phyloP scores from a whole-genome alignment of 2,329 filamentous ascomycete genomes.

The Huntiella decipiens region DNA sequence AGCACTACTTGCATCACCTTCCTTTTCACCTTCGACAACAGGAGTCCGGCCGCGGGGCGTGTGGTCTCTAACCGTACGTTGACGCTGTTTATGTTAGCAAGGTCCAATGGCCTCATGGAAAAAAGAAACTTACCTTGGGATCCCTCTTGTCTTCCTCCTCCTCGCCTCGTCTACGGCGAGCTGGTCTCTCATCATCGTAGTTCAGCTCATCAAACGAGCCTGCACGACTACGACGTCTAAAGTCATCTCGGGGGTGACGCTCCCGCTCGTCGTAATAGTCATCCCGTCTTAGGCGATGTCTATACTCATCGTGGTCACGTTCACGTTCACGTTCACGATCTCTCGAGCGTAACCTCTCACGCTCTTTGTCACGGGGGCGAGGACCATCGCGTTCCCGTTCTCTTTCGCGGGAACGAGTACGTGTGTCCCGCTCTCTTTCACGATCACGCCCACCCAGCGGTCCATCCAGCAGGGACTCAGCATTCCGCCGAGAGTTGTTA shows the following conservation, averaged over 20 bases:
- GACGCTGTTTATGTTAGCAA: conserved; percentile 24
- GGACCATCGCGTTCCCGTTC: conserved; percentile 23
- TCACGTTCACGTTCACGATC: conserved; percentile 23
- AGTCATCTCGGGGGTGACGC: conserved; percentile 70
- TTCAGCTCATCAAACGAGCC: conserved; percentile 74
- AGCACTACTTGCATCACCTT: background rate
- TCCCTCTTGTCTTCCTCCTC: conserved; percentile 58
- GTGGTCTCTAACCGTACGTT: conserved; percentile 15
- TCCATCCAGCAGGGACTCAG: conserved; percentile 9
- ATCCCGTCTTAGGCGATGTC: conserved; percentile 37
- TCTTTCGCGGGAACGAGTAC: conserved; percentile 16
- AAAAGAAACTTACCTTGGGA: conserved; percentile 34
- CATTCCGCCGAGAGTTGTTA: conserved; percentile 37
- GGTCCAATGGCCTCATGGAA: conserved; percentile 12
- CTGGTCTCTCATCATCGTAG: conserved; percentile 58
- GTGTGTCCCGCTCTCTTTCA: conserved; percentile 17
- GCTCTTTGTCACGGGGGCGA: conserved; percentile 44
- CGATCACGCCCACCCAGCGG: conserved; percentile 14
- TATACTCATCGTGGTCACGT: conserved; percentile 21
- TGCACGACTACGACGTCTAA: conserved; percentile 58
- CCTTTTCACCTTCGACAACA: conserved; percentile 15
- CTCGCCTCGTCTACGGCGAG: conserved; percentile 53
- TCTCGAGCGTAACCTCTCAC: conserved; percentile 25
- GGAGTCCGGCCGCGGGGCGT: conserved; percentile 39
- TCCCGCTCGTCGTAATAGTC: conserved; percentile 66